Conservation (phyloP, 495 filamentous ascomycete genomes). For the Astrothelium macrocarpum region DNA sequence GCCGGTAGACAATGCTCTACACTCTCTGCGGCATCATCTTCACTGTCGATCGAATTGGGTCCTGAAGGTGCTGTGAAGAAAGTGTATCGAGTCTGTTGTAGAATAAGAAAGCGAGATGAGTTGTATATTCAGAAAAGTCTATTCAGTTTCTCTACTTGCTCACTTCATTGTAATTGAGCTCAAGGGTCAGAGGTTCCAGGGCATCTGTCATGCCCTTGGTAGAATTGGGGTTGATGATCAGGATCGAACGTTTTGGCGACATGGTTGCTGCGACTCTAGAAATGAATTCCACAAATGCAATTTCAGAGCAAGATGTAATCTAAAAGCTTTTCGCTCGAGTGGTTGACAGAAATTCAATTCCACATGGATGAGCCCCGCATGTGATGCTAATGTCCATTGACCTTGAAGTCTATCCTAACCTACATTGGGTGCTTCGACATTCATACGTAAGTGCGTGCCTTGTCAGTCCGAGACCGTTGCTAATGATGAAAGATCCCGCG, state of each 20-base stretch:
- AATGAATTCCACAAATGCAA: neutral
- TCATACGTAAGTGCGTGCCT: neutral
- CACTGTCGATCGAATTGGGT: slow-evolving; percentile 57
- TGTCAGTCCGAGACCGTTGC: too few relatives aligned
- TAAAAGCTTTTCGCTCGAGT: too few relatives aligned
- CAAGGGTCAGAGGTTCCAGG: slow-evolving; percentile 53
- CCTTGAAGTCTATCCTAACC: neutral
- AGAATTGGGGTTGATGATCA: slow-evolving; percentile 90
- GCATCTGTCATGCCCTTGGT: slow-evolving; percentile 71
- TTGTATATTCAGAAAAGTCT: neutral
- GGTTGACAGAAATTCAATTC: too few relatives aligned
- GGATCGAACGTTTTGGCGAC: slow-evolving; percentile 38
- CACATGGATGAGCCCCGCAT: neutral
- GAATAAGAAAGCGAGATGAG: neutral
- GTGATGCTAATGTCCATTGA: neutral
- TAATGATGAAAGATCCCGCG: too few relatives aligned
- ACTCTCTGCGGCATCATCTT: slow-evolving; percentile 43
- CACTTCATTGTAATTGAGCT: slow-evolving; percentile 42
- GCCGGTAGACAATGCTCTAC: slow-evolving; percentile 46
- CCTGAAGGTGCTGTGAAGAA: slow-evolving; percentile 49
- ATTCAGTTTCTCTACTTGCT: slow-evolving; percentile 11
- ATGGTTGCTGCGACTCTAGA: slow-evolving; percentile 8
- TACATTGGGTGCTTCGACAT: neutral
- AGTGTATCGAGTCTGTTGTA: slow-evolving; percentile 38
- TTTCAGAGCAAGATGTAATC: too few relatives aligned